These are phyloP conservation scores for Brasenia schreberi DNA, from an alignment of 164 flowering plant genomes.

Conservation along the genomic window DNA sequence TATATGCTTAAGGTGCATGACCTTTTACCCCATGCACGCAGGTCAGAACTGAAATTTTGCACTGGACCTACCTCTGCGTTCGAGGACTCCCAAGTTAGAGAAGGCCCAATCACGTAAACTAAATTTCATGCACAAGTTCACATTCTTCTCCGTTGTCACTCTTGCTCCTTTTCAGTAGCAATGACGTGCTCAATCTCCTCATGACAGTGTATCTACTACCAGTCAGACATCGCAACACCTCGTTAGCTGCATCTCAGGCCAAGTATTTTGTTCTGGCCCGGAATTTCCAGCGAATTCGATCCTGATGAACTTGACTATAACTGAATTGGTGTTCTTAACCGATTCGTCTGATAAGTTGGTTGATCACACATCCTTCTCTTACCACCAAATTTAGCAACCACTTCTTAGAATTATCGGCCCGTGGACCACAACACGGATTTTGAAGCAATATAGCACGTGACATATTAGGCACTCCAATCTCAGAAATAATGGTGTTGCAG, in stretches of 20 bases:
- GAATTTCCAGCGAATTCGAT: too few species aligned
- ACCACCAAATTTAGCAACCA: too few species aligned
- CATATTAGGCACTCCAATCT: too few species aligned
- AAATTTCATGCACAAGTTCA: background rate
- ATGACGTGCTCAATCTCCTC: background rate
- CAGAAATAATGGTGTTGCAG: too few species aligned
- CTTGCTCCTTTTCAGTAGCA: background rate
- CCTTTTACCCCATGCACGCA: background rate
- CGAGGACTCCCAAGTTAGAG: background rate
- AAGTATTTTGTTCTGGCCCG: background rate
- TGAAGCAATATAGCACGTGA: too few species aligned
- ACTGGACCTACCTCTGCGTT: background rate
- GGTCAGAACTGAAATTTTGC: background rate
- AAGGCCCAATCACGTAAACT: background rate
- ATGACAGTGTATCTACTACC: background rate
- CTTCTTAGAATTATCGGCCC: too few species aligned
- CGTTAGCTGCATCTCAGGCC: background rate
- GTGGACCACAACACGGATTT: too few species aligned
- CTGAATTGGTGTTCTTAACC: too few species aligned
- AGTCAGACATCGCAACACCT: background rate
- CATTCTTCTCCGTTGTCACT: background rate
- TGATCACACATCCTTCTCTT: too few species aligned
- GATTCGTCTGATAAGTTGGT: too few species aligned
- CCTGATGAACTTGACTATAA: too few species aligned
- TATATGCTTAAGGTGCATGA: too few species aligned